These are phyloP conservation scores for Cladosporium sp. DNA, from an alignment of 2,329 filamentous ascomycete species.

Conservation along the genomic window DNA sequence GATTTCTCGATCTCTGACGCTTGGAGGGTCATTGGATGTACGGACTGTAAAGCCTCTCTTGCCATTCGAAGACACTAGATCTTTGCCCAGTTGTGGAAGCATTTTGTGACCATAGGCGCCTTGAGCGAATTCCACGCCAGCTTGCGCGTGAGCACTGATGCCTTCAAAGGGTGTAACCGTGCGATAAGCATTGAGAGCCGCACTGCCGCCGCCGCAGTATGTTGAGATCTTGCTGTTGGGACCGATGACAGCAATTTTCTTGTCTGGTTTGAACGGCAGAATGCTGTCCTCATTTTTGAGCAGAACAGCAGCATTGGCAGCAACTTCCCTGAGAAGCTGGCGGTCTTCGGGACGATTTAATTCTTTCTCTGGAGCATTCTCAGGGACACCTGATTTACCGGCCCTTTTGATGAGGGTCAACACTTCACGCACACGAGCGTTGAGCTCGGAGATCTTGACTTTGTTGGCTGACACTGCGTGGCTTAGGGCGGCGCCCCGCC, in stretches of 20 bases:
- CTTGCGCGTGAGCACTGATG: constrained; percentile 23
- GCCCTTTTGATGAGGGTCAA: constrained; percentile 52
- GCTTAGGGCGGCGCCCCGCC: constrained; percentile 15
- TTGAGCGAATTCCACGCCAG: constrained; percentile 19
- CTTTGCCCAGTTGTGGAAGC: constrained; percentile 24
- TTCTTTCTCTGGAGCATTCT: constrained; percentile 25
- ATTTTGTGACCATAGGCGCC: constrained; percentile 27
- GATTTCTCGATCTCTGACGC: constrained; percentile 38
- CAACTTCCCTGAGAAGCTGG: constrained; percentile 25
- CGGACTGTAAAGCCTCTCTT: constrained; percentile 24
- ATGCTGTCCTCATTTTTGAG: constrained; percentile 63
- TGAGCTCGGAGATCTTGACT: constrained; percentile 37
- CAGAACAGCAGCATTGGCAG: constrained; percentile 28
- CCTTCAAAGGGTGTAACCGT: constrained; percentile 31
- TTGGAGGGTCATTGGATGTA: constrained; percentile 54
- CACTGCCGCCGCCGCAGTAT: constrained; percentile 32
- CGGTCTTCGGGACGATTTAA: constrained; percentile 30
- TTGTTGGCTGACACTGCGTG: constrained; percentile 17
- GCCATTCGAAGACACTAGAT: constrained; percentile 17
- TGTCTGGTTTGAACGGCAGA: constrained; percentile 48
- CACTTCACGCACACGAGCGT: constrained; percentile 56
- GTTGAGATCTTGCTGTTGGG: constrained; percentile 69
- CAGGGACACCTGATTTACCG: constrained; percentile 11
- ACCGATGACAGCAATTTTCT: constrained; percentile 69
- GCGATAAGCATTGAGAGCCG: constrained; percentile 31